Conservation (phyloP, 1,284 basidiomycete species). For the Cutaneotrichosporon mucoides region DNA sequence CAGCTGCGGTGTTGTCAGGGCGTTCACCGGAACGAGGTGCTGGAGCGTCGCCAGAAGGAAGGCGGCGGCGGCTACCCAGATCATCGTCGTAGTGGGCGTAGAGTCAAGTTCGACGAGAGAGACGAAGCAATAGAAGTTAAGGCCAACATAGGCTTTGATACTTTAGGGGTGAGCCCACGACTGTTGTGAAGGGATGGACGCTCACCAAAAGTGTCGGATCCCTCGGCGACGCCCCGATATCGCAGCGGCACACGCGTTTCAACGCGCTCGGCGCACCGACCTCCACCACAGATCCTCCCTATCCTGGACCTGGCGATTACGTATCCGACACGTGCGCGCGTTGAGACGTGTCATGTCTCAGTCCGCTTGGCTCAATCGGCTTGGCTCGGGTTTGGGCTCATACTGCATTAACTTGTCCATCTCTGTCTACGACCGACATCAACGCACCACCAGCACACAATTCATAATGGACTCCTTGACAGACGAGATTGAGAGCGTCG, state of each 20-base stretch:
- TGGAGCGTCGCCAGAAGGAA: not conserved
- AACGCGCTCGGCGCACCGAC: not conserved
- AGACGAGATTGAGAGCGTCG: constrained; percentile 49
- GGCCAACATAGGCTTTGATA: not conserved
- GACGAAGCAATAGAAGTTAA: not conserved
- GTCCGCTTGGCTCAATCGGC: no score
- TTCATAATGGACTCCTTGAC: constrained; percentile 34
- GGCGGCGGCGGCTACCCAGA: not conserved
- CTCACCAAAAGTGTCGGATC: no score
- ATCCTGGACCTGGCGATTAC: no score
- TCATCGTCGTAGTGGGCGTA: not conserved
- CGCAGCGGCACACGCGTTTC: no score
- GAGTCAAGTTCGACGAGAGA: not conserved
- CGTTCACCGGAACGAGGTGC: constrained; percentile 16
- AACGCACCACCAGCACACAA: not conserved
- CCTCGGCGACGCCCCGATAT: no score
- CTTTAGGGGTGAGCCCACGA: not conserved
- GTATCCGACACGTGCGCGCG: no score
- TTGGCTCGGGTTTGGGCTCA: no score
- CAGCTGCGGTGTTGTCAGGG: constrained; percentile 32
- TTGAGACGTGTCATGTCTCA: no score
- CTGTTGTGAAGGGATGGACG: no score
- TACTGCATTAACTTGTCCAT: not conserved
- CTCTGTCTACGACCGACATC: not conserved
- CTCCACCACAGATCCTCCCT: not conserved